Percentiles rank a stretch among this genome's conserved stretches.
These are phyloP conservation scores for Cutaneotrichosporon spelunceum DNA, from an alignment of 1,284 basidiomycete species.

Conservation along the genomic window DNA sequence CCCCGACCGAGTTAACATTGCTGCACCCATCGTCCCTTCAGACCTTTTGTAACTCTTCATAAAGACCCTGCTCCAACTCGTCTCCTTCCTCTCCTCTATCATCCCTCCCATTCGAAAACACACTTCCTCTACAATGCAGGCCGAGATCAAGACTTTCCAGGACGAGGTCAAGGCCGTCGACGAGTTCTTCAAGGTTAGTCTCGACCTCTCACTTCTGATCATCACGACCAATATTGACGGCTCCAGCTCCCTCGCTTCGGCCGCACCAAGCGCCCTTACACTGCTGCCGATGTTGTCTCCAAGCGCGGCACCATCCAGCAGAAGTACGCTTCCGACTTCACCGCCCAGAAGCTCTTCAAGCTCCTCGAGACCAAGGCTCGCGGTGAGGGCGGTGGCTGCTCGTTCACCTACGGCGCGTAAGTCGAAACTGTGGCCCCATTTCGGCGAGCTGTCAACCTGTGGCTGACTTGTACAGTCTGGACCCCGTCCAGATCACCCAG, in stretches of 20 bases:
- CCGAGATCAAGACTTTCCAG: slow-evolving; percentile 59
- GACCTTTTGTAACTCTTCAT: neutral
- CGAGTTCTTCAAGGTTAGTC: slow-evolving; percentile 83
- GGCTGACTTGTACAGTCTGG: slow-evolving; percentile 61
- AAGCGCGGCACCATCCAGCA: slow-evolving; percentile 87
- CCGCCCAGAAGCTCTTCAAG: slow-evolving; percentile 82
- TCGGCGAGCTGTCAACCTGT: neutral
- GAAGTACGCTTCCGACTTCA: slow-evolving; percentile 78
- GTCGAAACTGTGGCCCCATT: slow-evolving; percentile 48
- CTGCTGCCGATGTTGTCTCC: slow-evolving; percentile 85
- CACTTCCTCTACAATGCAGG: slow-evolving; percentile 12
- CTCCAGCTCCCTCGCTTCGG: slow-evolving; percentile 77
- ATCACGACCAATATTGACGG: neutral
- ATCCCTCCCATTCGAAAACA: slow-evolving; percentile 5
- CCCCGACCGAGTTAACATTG: neutral
- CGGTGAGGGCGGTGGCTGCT: slow-evolving; percentile 50
- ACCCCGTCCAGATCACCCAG: slow-evolving; percentile 91
- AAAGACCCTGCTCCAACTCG: neutral
- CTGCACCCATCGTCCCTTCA: neutral
- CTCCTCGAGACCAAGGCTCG: slow-evolving; percentile 52
- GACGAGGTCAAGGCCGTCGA: slow-evolving; percentile 80
- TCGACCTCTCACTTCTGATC: neutral
- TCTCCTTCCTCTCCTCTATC: neutral
- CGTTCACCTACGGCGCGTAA: slow-evolving; percentile 83
- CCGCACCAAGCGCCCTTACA: slow-evolving; percentile 81